These are phyloP conservation scores for Bisporella sp. DNA, from an alignment of 2,329 filamentous ascomycete genomes.

Conservation along the genomic window DNA sequence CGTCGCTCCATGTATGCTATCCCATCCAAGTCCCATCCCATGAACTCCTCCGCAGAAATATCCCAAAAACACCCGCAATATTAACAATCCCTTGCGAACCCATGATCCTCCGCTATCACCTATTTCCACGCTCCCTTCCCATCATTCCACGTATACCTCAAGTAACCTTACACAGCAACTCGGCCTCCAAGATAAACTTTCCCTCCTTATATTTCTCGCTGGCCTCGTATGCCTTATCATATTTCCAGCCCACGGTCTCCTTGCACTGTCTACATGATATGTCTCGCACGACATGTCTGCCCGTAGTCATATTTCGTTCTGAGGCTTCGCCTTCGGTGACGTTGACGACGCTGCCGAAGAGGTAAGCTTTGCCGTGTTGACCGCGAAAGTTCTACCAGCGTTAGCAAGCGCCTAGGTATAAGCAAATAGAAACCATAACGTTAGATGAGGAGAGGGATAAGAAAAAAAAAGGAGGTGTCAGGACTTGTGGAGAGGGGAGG, in stretches of 20 bases:
- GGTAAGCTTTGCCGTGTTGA: conserved; percentile 95
- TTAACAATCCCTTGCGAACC: too few relatives aligned
- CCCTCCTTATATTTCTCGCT: conserved; percentile 98
- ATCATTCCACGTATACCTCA: conserved; percentile 7
- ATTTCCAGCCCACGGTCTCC: conserved; percentile 95
- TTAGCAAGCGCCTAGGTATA: neutral
- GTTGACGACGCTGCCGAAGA: conserved; percentile 94
- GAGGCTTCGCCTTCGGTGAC: conserved; percentile 74
- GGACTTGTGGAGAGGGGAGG: conserved; percentile 3
- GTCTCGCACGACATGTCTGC: conserved; percentile 87
- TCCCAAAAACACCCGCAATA: too few relatives aligned
- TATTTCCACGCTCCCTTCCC: too few relatives aligned
- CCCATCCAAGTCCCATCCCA: too few relatives aligned
- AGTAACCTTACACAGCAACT: conserved; percentile 76
- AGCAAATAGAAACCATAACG: neutral
- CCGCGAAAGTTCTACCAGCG: conserved; percentile 81
- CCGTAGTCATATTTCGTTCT: conserved; percentile 97
- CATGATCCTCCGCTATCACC: too few relatives aligned
- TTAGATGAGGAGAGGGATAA: neutral
- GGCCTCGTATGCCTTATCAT: conserved; percentile 90
- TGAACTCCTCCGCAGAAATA: too few relatives aligned
- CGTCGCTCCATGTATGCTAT: too few relatives aligned
- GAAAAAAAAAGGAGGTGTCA: neutral
- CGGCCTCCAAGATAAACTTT: conserved; percentile 93
- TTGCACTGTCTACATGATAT: conserved; percentile 88